A percentile compares a stretch with the other conserved stretches of the same genome.
These are phyloP conservation scores for Maudiozyma saulgeensis DNA, from an alignment of 805 yeast genomes.

Conservation along the genomic window DNA sequence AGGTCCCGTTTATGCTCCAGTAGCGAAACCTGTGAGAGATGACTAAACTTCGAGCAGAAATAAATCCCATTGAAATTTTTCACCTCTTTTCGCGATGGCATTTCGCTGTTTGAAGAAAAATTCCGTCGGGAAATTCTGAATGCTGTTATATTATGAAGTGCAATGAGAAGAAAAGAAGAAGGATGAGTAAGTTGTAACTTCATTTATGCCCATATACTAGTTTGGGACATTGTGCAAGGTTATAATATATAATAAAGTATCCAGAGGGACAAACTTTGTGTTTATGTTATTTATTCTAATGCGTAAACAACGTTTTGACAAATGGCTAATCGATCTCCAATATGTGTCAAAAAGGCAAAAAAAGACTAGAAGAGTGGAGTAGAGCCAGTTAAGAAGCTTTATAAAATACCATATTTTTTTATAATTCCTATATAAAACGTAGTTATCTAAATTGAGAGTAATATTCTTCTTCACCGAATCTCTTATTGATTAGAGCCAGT, in stretches of 20 bases:
- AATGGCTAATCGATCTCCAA: too few relatives aligned
- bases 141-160: neutral
- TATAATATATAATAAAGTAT: too few relatives aligned
- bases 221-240: too few relatives aligned
- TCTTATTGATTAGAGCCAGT: slow-evolving; percentile 43
- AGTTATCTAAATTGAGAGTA: slow-evolving; percentile 45
- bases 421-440: neutral
- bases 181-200: neutral
- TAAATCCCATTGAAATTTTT: too few relatives aligned
- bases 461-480: slow-evolving; percentile 68
- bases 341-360: too few relatives aligned
- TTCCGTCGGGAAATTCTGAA: neutral
- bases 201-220: neutral
- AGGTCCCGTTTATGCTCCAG: too few relatives aligned
- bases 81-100: neutral
- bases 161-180: neutral
- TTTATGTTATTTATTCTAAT: too few relatives aligned
- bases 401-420: neutral
- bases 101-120: neutral
- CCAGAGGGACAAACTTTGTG: too few relatives aligned
- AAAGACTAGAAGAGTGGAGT: too few relatives aligned
- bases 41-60: neutral
- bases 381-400: too few relatives aligned
- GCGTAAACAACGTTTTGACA: too few relatives aligned
- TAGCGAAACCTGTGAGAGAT: neutral